Evolutionary conservation across 1,284 basidiomycete species (phyloP).

Genomic region (Earliella scabrosa): DNA sequence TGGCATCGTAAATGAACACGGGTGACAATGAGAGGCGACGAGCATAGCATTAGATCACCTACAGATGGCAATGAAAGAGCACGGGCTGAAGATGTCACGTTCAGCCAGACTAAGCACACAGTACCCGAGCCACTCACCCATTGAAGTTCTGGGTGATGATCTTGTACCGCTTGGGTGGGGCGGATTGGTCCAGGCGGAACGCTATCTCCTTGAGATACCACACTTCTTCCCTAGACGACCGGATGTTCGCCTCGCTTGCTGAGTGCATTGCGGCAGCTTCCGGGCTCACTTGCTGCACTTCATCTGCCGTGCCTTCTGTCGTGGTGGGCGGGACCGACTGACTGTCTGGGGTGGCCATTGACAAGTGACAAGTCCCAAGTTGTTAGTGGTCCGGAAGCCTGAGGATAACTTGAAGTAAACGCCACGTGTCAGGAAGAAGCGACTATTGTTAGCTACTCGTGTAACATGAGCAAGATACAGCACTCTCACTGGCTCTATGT

Average conservation of each 20-base stretch:
- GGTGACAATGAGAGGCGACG: slow-evolving; percentile 11
- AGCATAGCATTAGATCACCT: slow-evolving; percentile 38
- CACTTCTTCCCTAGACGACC: slow-evolving; percentile 50
- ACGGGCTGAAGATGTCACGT: slow-evolving; percentile 57
- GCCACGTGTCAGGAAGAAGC: too few species aligned
- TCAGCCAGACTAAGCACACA: neutral
- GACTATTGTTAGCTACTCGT: too few species aligned
- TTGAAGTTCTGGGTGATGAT: slow-evolving; percentile 87
- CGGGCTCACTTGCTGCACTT: too few species aligned
- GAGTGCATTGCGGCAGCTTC: too few species aligned
- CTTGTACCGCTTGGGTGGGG: slow-evolving; percentile 46
- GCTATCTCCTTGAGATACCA: slow-evolving; percentile 80
- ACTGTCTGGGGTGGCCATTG: too few species aligned
- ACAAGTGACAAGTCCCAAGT: too few species aligned
- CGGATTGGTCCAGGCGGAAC: slow-evolving; percentile 46
- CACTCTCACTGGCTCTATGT: too few species aligned
- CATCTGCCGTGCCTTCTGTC: too few species aligned
- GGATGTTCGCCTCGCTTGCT: neutral
- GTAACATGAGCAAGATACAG: too few species aligned
- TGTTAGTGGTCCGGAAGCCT: too few species aligned
- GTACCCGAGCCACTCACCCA: slow-evolving; percentile 50
- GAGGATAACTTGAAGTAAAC: too few species aligned
- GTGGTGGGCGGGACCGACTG: too few species aligned
- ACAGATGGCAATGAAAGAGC: slow-evolving; percentile 91
- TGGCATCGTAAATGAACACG: slow-evolving; percentile 34